Conservation (phyloP, 2,329 filamentous ascomycete genomes). For the Dactylonectria estremocensis region DNA sequence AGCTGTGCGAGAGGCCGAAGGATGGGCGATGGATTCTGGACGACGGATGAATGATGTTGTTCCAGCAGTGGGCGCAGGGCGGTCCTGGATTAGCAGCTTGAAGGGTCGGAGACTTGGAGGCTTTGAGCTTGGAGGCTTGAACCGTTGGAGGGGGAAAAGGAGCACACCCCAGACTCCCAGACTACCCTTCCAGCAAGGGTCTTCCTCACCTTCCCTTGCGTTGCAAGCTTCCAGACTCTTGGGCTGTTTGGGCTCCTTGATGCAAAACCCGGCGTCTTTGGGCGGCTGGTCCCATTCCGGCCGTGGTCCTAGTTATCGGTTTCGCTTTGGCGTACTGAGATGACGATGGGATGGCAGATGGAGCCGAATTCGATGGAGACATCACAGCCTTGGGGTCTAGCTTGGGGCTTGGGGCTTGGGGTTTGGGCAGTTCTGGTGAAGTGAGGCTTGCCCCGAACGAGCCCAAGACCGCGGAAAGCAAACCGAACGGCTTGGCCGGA, state of each 20-base stretch:
- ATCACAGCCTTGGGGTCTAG: constrained; percentile 14
- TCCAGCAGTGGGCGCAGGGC: constrained; percentile 43
- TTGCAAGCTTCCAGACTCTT: constrained; percentile 11
- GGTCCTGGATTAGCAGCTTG: constrained; percentile 33
- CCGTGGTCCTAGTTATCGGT: background rate
- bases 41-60: constrained; percentile 47
- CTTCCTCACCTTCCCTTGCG: constrained; percentile 4
- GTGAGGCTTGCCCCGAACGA: constrained; percentile 38
- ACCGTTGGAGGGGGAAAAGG: constrained; percentile 34
- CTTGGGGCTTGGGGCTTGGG: constrained; percentile 16
- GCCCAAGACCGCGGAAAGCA: constrained; percentile 43
- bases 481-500: constrained; percentile 34
- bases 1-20: constrained; percentile 16
- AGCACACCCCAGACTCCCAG: constrained; percentile 25
- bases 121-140: constrained; percentile 17
- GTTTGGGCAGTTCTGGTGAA: constrained; percentile 19
- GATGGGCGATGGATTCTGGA: constrained; percentile 25
- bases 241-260: background rate
- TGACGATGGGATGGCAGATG: constrained; percentile 31
- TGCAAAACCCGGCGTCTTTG: constrained; percentile 1
- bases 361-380: constrained; percentile 18
- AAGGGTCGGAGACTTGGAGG: background rate
- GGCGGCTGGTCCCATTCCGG: background rate
- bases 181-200: constrained; percentile 8
- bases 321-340: constrained; percentile 14